Base-by-base conservation (phyloP, 2,329 filamentous ascomycete species). In the Aspergillus glaucus region DNA sequence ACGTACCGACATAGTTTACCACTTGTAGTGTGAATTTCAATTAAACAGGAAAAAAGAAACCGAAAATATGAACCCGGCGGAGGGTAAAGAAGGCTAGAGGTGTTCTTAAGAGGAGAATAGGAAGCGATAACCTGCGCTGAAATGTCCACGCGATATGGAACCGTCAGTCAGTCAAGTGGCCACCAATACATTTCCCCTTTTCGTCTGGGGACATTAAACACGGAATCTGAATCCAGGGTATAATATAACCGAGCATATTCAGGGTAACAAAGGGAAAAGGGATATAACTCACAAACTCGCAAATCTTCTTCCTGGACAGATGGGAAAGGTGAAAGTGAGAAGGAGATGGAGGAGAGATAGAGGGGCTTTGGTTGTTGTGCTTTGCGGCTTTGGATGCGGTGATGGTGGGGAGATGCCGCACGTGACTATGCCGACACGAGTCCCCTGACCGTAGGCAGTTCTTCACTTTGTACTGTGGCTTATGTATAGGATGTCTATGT, bases 1-100 rank as follows among this genome's bases (percentile, higher is more conserved):
- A 66, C 64, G 15, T 46, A 67, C 65, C 55, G 65, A 67, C 65
- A 67, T 67, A 55, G 45, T 64, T 64, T 62, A 56, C 53, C 10
- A 30, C 26, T 30, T 30, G 26, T 30, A 30, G 10, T 30, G 26
- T 30, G 26, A 30, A 30, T 30, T 9, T 30, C 26, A 9, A 30
- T 30, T 30, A n/a, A 36, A 40, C 22, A 26, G 30, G n/a, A 17
- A 46, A 9, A 46, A 32, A 46, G 36, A 28, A 19, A 53, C 50
- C 51, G 47, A 42, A 22, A 24, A 22, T 14, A 42, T 22, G 9
- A 42, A 12, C 15, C 14, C 21, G 19, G 40, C 15, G 36, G 36
- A 2, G 21, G 9, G 15, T 26, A 3, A 28, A 43, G 6, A 9
- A 19, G 26, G 21, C 21, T 10, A 43, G n/a, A 17, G 26, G 6